Evolutionary conservation across 306 rosid species (phyloP), one percentile per base, ranked within the genome.

Genomic region (Vigna radiata): DNA sequence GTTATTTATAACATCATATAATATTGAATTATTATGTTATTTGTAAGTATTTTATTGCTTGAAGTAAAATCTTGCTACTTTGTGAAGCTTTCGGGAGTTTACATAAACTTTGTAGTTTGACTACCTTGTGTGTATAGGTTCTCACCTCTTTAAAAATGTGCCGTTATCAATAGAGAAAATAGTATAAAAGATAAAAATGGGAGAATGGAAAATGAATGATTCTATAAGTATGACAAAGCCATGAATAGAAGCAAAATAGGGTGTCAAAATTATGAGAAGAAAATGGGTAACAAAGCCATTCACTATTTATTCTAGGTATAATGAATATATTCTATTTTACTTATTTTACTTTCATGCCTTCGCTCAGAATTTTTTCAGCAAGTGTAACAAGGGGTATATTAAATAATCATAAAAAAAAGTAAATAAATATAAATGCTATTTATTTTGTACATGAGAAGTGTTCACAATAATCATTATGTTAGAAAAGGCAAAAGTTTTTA

Each of bases 141-240:
- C 36, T 27, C 25, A 55, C 12, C 23, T 60, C 18, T 68, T 10
- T 52, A 27, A 63, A 39, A 50, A 52, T 63, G 33, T 60, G 56
- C 12, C 14, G 10, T 66, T 19, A 33, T 63, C 50, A 70, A 36
- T 70, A 58, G 76, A 58, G 11, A 59, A 74, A 54, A 7, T 18
- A 18, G 60, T 59, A 36, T 37, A 67, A 33, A 81, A 58, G 37
- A 58, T 37, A 53, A 68, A 68, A 75, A 29, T 68, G 65, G 58
- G 75, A 46, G 69, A 68, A 29, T 53, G 14, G 80, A 39, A 66
- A 80, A 65, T 33, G 48, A 47, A 39, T 63, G 73, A 65, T 43
- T 8, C 6, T 63, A 44, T 12, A 47, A 46, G 19, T 15, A 52
- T 19, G 71, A 41, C 18, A 60, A 13, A 46, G 23, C 6, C 55